Conservation (phyloP, 1,284 basidiomycete species). For the Rhodotorula glutinis region DNA sequence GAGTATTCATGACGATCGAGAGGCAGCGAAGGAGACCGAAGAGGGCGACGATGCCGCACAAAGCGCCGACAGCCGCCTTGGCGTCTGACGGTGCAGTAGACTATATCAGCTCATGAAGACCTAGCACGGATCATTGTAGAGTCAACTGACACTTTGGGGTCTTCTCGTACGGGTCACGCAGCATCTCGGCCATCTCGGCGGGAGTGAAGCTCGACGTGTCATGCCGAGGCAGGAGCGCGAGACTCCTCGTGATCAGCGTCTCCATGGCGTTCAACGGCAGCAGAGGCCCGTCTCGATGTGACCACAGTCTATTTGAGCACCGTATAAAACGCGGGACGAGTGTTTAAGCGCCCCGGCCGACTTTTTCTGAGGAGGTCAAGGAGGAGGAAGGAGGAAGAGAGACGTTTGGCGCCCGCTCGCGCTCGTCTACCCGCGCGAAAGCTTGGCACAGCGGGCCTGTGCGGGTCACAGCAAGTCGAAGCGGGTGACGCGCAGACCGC, state of each 20-base stretch:
- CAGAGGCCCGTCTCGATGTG: no score
- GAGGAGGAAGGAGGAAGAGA: constrained; percentile 6
- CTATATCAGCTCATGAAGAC: neutral
- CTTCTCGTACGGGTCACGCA: constrained; percentile 34
- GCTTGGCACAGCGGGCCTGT: no score
- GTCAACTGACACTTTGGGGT: constrained; percentile 29
- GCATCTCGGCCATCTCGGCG: constrained; percentile 35
- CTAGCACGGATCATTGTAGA: constrained; percentile 12
- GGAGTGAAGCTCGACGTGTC: constrained; percentile 12
- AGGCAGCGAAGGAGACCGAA: constrained; percentile 23
- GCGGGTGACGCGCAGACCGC: no score
- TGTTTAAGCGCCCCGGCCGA: neutral
- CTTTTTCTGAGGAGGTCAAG: neutral
- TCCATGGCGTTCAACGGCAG: neutral
- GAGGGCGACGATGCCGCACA: constrained; percentile 28
- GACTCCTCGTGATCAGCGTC: neutral
- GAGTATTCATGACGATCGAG: neutral
- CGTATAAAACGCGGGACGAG: no score
- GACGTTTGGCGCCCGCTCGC: neutral
- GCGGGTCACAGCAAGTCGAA: no score
- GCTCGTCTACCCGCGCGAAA: no score
- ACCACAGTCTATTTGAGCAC: no score
- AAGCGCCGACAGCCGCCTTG: constrained; percentile 43
- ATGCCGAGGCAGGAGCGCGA: constrained; percentile 2
- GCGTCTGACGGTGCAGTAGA: constrained; percentile 19